phyloP scores from a whole-genome alignment of 306 rosid species.

The Cucumis cinereus region DNA sequence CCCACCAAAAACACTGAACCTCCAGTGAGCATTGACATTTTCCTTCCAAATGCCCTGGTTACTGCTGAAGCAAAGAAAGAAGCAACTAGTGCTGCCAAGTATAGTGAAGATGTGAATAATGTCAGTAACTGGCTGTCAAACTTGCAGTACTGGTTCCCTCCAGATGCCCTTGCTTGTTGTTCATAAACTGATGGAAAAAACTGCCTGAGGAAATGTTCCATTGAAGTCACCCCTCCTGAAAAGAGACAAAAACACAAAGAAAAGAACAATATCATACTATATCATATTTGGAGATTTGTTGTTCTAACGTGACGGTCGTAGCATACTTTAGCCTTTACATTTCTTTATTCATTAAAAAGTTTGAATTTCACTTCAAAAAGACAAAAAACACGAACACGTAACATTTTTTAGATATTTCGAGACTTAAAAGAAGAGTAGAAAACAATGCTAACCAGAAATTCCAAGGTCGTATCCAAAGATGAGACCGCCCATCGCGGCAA shows the following conservation, averaged over 20 bases:
- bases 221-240: conserved; percentile 34
- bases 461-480: conserved; percentile 37
- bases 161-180: background rate
- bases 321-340: no score
- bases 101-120: conserved; percentile 31
- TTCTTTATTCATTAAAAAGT: no score
- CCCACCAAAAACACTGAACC: conserved; percentile 21
- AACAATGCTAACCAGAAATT: conserved; percentile 16
- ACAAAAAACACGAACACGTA: background rate
- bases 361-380: no score
- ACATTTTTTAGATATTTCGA: background rate
- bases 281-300: no score
- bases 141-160: conserved; percentile 16
- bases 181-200: conserved; percentile 15
- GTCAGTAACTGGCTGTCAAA: conserved; percentile 14
- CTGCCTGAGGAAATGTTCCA: conserved; percentile 16
- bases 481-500: conserved; percentile 48
- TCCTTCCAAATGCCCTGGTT: conserved; percentile 25
- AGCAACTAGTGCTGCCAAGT: conserved; percentile 27
- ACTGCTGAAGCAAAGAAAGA: conserved; percentile 27
- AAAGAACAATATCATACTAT: no score
- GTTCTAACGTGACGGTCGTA: no score
- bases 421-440: background rate
- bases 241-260: background rate
- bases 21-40: conserved; percentile 20